Conservation (phyloP, 345 rosid genomes). For the Acer saccharum region DNA sequence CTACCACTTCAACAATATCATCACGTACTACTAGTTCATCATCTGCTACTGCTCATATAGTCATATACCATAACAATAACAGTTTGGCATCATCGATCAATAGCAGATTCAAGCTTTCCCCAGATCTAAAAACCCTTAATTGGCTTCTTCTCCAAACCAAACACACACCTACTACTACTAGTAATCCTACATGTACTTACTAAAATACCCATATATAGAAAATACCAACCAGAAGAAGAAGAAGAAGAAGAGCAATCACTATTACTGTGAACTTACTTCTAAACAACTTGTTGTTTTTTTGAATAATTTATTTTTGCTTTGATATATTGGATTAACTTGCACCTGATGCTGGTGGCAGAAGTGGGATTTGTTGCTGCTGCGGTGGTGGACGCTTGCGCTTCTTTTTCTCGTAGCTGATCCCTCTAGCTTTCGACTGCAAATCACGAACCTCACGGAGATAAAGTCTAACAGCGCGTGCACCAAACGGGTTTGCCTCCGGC, state of each 20-base stretch:
- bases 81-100: constrained; percentile 34
- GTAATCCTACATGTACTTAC: constrained; percentile 30
- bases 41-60: constrained; percentile 14
- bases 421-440: constrained; percentile 69
- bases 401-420: constrained; percentile 76
- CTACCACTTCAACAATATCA: constrained; percentile 18
- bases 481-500: constrained; percentile 69
- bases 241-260: not conserved
- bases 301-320: not conserved
- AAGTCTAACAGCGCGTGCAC: constrained; percentile 67
- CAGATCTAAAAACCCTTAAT: constrained; percentile 21
- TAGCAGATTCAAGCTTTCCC: constrained; percentile 29
- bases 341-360: constrained; percentile 39
- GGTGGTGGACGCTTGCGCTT: constrained; percentile 62
- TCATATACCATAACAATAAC: constrained; percentile 23
- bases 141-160: constrained; percentile 16
- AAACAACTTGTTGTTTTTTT: not conserved
- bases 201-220: constrained; percentile 11
- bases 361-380: constrained; percentile 36
- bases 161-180: not conserved
- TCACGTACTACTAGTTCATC: constrained; percentile 15
- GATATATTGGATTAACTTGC: constrained; percentile 30
- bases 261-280: constrained; percentile 14
- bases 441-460: constrained; percentile 71
- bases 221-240: not conserved